Percentiles rank a stretch among this genome's conserved stretches.
phyloP scores from a whole-genome alignment of 495 filamentous ascomycete species.

The Podospora pseudopauciseta region DNA sequence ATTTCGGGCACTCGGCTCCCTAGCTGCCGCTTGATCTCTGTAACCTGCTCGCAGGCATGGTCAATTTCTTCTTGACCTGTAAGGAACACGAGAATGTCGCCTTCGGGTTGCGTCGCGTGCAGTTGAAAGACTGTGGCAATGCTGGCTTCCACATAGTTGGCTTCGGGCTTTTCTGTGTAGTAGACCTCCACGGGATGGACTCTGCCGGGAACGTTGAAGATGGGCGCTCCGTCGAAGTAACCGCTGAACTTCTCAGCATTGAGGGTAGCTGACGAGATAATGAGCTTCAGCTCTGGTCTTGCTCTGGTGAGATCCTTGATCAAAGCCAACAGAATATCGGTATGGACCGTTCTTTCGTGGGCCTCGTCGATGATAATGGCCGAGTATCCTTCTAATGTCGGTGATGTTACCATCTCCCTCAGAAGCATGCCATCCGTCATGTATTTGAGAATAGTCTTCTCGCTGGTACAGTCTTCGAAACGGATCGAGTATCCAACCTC shows the following conservation, averaged over 20 bases:
- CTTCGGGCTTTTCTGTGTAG: constrained; percentile 88
- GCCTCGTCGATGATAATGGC: constrained; percentile 97
- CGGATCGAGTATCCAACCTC: constrained; percentile 95
- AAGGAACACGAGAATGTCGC: constrained; percentile 88
- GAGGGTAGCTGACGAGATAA: constrained; percentile 94
- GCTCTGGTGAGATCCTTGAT: constrained; percentile 88
- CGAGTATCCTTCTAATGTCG: constrained; percentile 78
- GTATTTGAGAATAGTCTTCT: constrained; percentile 92
- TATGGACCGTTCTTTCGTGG: constrained; percentile 87
- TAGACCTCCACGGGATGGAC: constrained; percentile 89
- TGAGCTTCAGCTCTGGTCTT: constrained; percentile 80
- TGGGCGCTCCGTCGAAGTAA: constrained; percentile 93
- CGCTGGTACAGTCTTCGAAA: constrained; percentile 89
- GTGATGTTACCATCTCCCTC: constrained; percentile 86
- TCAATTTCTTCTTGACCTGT: constrained; percentile 93
- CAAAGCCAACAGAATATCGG: constrained; percentile 86
- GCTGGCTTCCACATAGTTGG: constrained; percentile 87
- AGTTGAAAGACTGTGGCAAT: constrained; percentile 97
- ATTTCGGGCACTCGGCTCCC: constrained; percentile 81
- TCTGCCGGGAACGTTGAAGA: constrained; percentile 93
- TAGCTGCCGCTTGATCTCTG: constrained; percentile 75
- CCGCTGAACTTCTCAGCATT: constrained; percentile 89
- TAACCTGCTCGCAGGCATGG: constrained; percentile 72
- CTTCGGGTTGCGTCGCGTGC: constrained; percentile 78
- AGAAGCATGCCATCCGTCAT: constrained; percentile 99